Percentiles rank a stretch among this genome's conserved stretches.
phyloP scores from a whole-genome alignment of 345 rosid genomes.

The Dovyalis caffra region DNA sequence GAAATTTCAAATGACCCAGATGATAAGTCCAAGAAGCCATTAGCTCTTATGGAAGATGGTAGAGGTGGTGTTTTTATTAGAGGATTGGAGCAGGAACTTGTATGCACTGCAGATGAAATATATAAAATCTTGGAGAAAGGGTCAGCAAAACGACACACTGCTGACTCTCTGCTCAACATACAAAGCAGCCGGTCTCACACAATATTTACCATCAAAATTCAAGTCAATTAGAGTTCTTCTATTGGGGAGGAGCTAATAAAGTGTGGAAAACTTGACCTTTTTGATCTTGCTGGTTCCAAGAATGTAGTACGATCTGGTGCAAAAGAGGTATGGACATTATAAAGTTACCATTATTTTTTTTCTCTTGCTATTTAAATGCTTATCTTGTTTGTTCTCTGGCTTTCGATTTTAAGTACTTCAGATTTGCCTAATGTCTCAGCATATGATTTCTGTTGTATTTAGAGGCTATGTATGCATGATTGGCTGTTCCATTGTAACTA shows the following conservation, averaged over 20 bases:
- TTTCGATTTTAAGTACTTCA: neutral
- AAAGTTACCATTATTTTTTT: neutral
- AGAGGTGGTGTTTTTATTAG: constrained; percentile 97
- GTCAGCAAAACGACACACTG: constrained; percentile 6
- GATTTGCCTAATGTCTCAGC: too few relatives aligned
- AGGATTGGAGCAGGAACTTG: constrained; percentile 97
- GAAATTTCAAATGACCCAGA: constrained; percentile 73
- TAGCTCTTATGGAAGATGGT: constrained; percentile 98
- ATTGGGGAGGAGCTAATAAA: constrained; percentile 5
- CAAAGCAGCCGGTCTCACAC: constrained; percentile 28
- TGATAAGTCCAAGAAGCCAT: constrained; percentile 87
- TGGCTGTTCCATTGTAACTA: too few relatives aligned
- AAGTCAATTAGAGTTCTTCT: constrained; percentile 11
- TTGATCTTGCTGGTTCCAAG: constrained; percentile 37
- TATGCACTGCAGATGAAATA: constrained; percentile 86
- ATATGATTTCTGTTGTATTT: too few relatives aligned
- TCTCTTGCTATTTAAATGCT: too few relatives aligned
- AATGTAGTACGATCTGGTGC: constrained; percentile 98
- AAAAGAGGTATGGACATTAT: constrained; percentile 59
- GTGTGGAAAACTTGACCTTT: constrained; percentile 17
- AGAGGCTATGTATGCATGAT: too few relatives aligned
- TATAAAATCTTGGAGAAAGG: constrained; percentile 34
- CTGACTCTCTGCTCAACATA: constrained; percentile 15
- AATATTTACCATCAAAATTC: constrained; percentile 5
- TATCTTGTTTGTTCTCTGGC: too few relatives aligned